These are phyloP conservation scores for Setaria viridis DNA, from an alignment of 202 grass and related monocot genomes.

Conservation along the genomic window DNA sequence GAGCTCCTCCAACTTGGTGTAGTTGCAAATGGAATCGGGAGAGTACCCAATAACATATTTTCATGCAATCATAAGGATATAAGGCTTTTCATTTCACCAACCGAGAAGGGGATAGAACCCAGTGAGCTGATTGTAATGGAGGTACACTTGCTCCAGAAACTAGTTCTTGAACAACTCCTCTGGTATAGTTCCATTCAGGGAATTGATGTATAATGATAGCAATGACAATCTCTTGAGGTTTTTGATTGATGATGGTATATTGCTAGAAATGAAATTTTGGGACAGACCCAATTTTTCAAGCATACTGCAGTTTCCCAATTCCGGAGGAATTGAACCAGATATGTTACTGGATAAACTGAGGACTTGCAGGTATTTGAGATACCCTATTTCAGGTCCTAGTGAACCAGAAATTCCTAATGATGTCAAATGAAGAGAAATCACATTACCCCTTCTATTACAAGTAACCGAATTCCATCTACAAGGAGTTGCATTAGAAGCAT, in stretches of 20 bases:
- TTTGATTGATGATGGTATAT: conserved; percentile 63
- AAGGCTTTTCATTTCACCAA: conserved; percentile 58
- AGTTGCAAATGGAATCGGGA: conserved; percentile 70
- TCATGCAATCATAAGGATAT: conserved; percentile 44
- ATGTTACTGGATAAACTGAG: conserved; percentile 52
- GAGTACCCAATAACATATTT: conserved; percentile 61
- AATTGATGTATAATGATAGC: conserved; percentile 55
- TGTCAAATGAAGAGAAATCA: conserved; percentile 59
- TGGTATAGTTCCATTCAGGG: conserved; percentile 59
- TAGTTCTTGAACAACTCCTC: conserved; percentile 54
- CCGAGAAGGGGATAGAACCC: conserved; percentile 51
- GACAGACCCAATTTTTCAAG: conserved; percentile 63
- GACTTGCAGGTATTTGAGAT: conserved; percentile 38
- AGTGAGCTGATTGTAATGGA: conserved; percentile 58
- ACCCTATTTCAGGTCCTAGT: conserved; percentile 64
- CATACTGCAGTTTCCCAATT: conserved; percentile 67
- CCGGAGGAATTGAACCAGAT: conserved; percentile 63
- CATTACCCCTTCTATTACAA: conserved; percentile 50
- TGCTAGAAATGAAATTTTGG: conserved; percentile 56
- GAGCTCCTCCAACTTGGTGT: conserved; percentile 65
- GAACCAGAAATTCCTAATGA: conserved; percentile 53
- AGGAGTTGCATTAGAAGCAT: conserved; percentile 59
- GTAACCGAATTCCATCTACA: conserved; percentile 71
- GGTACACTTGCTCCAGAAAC: conserved; percentile 55
- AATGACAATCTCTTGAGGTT: conserved; percentile 54